Evolutionary conservation across 202 grass and related monocot species (phyloP).

Genomic region (Zizania palustris): DNA sequence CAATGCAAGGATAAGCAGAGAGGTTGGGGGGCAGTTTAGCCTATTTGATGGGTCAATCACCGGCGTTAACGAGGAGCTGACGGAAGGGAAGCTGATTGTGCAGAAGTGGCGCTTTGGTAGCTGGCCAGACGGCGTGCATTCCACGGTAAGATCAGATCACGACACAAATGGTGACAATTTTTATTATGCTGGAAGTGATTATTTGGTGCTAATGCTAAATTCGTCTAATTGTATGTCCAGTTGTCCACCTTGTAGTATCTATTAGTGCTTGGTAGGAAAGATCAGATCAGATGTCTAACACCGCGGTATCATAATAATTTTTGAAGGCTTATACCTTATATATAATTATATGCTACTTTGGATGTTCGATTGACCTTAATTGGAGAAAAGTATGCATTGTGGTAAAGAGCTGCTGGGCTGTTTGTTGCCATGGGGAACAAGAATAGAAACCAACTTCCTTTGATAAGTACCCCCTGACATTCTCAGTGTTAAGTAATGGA

Average conservation of each 20-base stretch:
- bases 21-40: conserved; percentile 93
- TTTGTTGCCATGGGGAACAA: conserved; percentile 1
- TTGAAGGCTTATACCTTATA: neutral
- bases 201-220: conserved; percentile 2
- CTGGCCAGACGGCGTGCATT: conserved; percentile 83
- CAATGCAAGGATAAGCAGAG: conserved; percentile 84
- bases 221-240: neutral
- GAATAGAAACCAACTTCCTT: neutral
- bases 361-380: conserved; percentile 11
- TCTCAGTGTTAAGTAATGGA: neutral
- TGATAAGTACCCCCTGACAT: neutral
- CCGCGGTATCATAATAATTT: neutral
- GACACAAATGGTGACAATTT: neutral
- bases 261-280: neutral
- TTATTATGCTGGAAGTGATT: neutral
- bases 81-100: conserved; percentile 85
- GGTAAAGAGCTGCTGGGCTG: neutral
- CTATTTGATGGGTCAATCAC: conserved; percentile 88
- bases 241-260: no score
- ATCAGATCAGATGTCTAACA: neutral
- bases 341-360: neutral
- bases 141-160: conserved; percentile 54
- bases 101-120: conserved; percentile 91
- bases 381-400: neutral
- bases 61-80: conserved; percentile 85